Evolutionary conservation across 2,329 filamentous ascomycete species (phyloP).

Genomic region (Arthroderma sp.): DNA sequence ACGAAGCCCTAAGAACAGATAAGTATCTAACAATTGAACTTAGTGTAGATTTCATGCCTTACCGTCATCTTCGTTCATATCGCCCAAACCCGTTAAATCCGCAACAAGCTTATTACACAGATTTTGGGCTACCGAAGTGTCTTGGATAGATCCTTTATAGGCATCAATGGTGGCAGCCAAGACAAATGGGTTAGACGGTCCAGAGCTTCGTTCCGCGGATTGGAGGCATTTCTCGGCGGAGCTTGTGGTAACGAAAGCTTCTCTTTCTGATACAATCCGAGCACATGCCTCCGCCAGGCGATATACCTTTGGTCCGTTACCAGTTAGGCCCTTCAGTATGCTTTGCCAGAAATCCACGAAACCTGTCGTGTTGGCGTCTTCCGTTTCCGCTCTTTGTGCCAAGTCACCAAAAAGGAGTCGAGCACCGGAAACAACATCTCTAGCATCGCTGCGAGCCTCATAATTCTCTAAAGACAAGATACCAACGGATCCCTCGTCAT

Average conservation of each 20-base stretch:
- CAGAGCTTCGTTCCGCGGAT: constrained; percentile 22
- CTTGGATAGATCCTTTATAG: constrained; percentile 36
- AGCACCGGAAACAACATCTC: constrained; percentile 40
- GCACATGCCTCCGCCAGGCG: constrained; percentile 29
- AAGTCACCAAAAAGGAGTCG: constrained; percentile 35
- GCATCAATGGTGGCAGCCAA: constrained; percentile 37
- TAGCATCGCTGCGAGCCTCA: constrained; percentile 40
- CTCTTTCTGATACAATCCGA: constrained; percentile 24
- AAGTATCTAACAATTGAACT: constrained; percentile 8
- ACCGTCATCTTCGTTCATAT: constrained; percentile 33
- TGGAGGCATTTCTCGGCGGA: constrained; percentile 21
- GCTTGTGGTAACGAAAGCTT: constrained; percentile 15
- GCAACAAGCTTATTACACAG: constrained; percentile 49
- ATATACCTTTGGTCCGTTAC: constrained; percentile 23
- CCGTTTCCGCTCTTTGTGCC: constrained; percentile 15
- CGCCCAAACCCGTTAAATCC: constrained; percentile 43
- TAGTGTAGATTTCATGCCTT: constrained; percentile 7
- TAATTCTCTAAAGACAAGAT: constrained; percentile 37
- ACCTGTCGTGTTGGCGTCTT: background rate
- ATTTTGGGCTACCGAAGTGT: constrained; percentile 35
- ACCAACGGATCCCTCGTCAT: constrained; percentile 41
- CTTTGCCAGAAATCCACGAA: constrained; percentile 23
- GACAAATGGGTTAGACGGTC: constrained; percentile 32
- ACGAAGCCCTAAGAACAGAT: constrained; percentile 27
- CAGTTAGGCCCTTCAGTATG: constrained; percentile 20